Base-by-base conservation (phyloP, 164 flowering plant genomes). In the grape (Vitis vinifera) region DNA sequence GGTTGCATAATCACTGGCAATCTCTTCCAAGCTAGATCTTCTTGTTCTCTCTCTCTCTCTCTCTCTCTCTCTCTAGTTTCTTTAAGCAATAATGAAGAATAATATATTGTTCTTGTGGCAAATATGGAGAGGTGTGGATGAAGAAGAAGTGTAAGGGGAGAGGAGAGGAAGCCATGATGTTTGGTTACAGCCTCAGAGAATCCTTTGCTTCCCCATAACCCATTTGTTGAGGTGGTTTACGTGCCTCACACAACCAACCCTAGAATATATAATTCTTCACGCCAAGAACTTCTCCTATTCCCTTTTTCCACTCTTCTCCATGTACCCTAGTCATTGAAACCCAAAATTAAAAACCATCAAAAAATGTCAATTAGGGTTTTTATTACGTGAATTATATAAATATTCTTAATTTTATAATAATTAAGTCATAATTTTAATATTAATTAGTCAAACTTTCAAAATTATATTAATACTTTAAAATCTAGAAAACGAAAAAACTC, bases 231-330 rank as follows among this genome's bases (percentile, higher is more conserved):
- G 74, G 68, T 63, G 72, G 81, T 71, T 81, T 77, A 78, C 85
- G 85, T 85, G 88, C 88, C 55, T 59, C 85, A 76, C 82, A 80
- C 83, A 80, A 80, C 81, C 80, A 69, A 63, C 63, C 60, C 68
- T 17, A 55, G 2, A 65, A 73, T 56, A 27, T 37, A 73, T 59
- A 64, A 67, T 72, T 74, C 76, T 72, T 72, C 75, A 84, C 81
- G 78, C 85, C 83, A 78, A 78, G 83, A 77, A 81, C 79, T 75
- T 70, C 71, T 70, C 69, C 60, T 37, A 37, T 37, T 37, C 56
- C 71, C 72, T 58, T 74, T 47, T 56, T 65, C 30, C 68, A 55
- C 62, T 53, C 71, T 55, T 62, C 68, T 23, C 27, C 27, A 23
- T 23, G 27, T 23, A 23, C 2, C 27, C 27, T 23, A 70, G 14